Percentiles rank a stretch among this genome's conserved stretches.
These are phyloP conservation scores for Candida insectorum DNA, from an alignment of 805 yeast genomes.

Conservation along the genomic window DNA sequence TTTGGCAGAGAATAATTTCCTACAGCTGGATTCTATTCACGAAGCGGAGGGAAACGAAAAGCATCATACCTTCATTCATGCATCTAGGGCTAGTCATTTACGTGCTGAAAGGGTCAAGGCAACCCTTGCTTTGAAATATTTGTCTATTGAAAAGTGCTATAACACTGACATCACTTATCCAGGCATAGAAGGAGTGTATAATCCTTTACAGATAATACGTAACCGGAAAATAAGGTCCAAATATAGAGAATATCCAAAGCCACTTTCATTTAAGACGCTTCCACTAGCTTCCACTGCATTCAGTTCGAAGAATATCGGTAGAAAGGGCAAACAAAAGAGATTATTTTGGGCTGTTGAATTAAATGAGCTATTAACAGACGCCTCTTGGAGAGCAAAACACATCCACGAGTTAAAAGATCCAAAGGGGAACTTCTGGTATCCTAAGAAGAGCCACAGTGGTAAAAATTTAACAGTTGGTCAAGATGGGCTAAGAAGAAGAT, in stretches of 20 bases:
- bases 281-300: constrained; percentile 69
- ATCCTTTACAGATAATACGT: constrained; percentile 80
- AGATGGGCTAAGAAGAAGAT: constrained; percentile 11
- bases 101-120: constrained; percentile 50
- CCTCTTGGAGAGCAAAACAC: constrained; percentile 54
- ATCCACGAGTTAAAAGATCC: constrained; percentile 50
- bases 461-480: constrained; percentile 3
- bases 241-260: constrained; percentile 46
- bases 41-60: constrained; percentile 2
- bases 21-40: constrained; percentile 20
- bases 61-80: constrained; percentile 6
- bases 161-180: constrained; percentile 26
- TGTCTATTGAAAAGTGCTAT: constrained; percentile 37
- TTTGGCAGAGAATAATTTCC: constrained; percentile 39
- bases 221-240: constrained; percentile 59
- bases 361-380: constrained; percentile 55
- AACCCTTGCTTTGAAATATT: constrained; percentile 48
- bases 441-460: constrained; percentile 1
- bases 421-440: constrained; percentile 50
- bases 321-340: constrained; percentile 35
- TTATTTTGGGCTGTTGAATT: constrained; percentile 65
- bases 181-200: constrained; percentile 66
- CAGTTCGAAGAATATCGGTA: constrained; percentile 29
- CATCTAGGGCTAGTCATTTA: constrained; percentile 35
- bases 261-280: constrained; percentile 42